phyloP scores from a whole-genome alignment of 2,329 filamentous ascomycete genomes.

The Paramyrothecium roridum region DNA sequence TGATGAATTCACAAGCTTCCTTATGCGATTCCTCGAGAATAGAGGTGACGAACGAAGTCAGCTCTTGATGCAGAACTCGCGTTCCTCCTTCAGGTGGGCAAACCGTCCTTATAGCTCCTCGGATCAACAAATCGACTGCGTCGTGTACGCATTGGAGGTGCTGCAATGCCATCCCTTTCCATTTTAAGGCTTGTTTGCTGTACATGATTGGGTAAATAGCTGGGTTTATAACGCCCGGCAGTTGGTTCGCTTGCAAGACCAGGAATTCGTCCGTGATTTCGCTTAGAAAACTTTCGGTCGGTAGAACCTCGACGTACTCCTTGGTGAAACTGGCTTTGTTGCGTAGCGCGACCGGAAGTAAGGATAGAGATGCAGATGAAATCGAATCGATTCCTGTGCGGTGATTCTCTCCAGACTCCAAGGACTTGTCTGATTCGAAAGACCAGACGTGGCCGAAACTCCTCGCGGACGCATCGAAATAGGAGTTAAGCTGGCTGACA shows the following conservation, averaged over 20 bases:
- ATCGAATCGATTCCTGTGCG: too few species aligned
- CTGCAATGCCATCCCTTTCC: conserved; percentile 17
- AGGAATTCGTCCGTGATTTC: conserved; percentile 20
- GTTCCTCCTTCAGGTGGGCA: conserved; percentile 10
- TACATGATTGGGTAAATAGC: conserved; percentile 25
- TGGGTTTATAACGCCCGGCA: conserved; percentile 28
- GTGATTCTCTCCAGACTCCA: too few species aligned
- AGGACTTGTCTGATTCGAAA: not conserved
- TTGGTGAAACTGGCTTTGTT: conserved; percentile 4
- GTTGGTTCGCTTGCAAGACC: conserved; percentile 22
- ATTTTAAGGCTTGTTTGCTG: conserved; percentile 25
- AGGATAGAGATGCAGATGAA: too few species aligned
- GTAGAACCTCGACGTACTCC: not conserved
- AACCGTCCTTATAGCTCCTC: conserved; percentile 9
- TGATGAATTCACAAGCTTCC: not conserved
- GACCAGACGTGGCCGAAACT: not conserved
- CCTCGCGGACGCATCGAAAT: conserved; percentile 15
- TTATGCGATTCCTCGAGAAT: conserved; percentile 1
- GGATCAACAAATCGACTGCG: conserved; percentile 10
- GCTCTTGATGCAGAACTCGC: conserved; percentile 8
- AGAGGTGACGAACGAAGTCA: conserved; percentile 5
- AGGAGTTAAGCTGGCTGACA: conserved; percentile 11
- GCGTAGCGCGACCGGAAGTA: too few species aligned
- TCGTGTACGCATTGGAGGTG: conserved; percentile 18
- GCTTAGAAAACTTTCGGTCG: conserved; percentile 4